Evolutionary conservation across 2,329 filamentous ascomycete genomes (phyloP), one percentile per base, ranked within the genome.

Genomic region (Stylonectria norvegica): DNA sequence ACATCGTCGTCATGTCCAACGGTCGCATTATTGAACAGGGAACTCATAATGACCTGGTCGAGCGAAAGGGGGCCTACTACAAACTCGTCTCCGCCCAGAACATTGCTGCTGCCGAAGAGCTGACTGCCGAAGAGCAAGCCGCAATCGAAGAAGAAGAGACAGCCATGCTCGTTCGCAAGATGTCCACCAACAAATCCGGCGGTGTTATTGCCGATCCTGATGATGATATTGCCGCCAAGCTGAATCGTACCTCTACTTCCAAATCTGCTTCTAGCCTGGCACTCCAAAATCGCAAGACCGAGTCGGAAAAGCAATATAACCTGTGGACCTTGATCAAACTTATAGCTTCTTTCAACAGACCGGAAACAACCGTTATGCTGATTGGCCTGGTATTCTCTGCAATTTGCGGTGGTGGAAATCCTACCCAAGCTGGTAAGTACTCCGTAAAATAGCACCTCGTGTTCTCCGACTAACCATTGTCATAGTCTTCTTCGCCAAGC

Each of bases 1-100:
- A 95, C 57, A 98, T 98, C 52, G 87, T 97, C 10, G 91, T 96
- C 48, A 91, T 98, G 83, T 77, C 82, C 4, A 68, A 82, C 45
- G 93, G 93, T 10, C 70, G 75, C n/a, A 94, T 98, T 44, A 75
- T 95, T 10, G 93, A 98, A 65, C 89, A 96, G 64, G 93, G 93
- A 36, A 90, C 80, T 0, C 93, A 97, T 61, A 79, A 91, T 43
- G 75, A 85, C 11, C 75, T 98, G 9, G 70, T 97, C 3, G 79
- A 82, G 51, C 73, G 66, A 44, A 69, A 78, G 48, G 82, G 79
- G 15, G 84, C 89, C 7, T 98, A 97, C 64, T 85, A 78, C 63
- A 86, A 83, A 42, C 78, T 97, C 9, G 90, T 97, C 6, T 84
- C 88, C 38, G 90, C 91, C 3, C 93, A 98, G 63, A 83, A 86